Evolutionary conservation across 495 filamentous ascomycete genomes (phyloP), one percentile per base, ranked within the genome.

Genomic region (Aspergillus steynii): DNA sequence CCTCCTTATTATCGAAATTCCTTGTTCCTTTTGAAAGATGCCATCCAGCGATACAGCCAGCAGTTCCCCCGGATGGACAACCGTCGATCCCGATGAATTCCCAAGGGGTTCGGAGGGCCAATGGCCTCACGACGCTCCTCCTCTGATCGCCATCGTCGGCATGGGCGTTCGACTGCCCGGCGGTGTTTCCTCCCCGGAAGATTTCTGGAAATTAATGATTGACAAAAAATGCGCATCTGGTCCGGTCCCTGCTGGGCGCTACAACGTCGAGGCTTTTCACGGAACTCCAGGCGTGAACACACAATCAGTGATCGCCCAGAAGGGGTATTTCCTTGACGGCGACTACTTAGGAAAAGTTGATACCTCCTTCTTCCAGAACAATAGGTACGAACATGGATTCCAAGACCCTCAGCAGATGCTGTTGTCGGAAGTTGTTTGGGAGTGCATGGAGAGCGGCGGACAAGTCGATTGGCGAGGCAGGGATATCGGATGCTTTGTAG

Each of bases 401-500:
- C 76, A 86, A 71, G 85, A 88, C 60, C 86, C 86, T 0, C 81
- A 85, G 34, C 84, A 87, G 58, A 65, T 85, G 0, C 68, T 80
- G 10, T 66, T 90, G 0, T 71, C 88, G 0, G 85, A 90, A 60
- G 75, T 80, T 1, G 68, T 77, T 0, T 66, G 57, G 27, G 76
- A 80, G 45, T 67, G 66, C 29, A 42, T 80, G 1, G 77, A 80
- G 50, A 74, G 70, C 54, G 74, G 77, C 0, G 84, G 85, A 3
- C 74, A 78, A 58, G 65, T 63, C 1, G 54, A 69, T 27, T 85
- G 69, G 66, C 67, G 70, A 10, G 83, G 82, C 0, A 71, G 70
- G 47, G 49, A 67, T 6, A 73, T 82, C 5, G 80, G 82, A 0
- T 74, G 67, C 59, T 86, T 77, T 59, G 66, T 83, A 1, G 84